Evolutionary conservation across 1,139 yeast genomes (phyloP).

Genomic region (Sporopachydermia cereana): DNA sequence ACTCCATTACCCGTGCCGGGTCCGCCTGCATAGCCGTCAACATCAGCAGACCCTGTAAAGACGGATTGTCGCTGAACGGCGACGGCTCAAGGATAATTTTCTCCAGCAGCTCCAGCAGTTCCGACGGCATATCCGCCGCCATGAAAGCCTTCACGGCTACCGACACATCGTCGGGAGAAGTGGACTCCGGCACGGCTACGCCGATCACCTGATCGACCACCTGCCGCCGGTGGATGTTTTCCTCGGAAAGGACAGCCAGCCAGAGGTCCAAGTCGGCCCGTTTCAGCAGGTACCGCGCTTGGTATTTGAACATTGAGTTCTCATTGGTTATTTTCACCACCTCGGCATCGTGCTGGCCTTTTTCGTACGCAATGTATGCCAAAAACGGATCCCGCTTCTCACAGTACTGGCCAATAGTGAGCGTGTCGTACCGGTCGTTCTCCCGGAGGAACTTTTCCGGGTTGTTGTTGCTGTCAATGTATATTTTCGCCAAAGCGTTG

Average conservation of each 20-base stretch:
- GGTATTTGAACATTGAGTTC: conserved; percentile 96
- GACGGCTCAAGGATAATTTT: conserved; percentile 95
- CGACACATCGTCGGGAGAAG: conserved; percentile 92
- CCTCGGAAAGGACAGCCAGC: conserved; percentile 64
- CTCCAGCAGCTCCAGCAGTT: conserved; percentile 86
- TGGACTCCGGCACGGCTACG: conserved; percentile 92
- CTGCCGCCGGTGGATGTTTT: conserved; percentile 79
- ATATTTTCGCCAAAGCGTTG: conserved; percentile 93
- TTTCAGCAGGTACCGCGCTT: conserved; percentile 83
- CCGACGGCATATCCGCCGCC: conserved; percentile 89
- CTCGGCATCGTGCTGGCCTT: conserved; percentile 87
- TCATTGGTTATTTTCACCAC: conserved; percentile 87
- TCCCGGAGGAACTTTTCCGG: conserved; percentile 95
- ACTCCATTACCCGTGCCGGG: conserved; percentile 68
- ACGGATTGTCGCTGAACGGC: conserved; percentile 89
- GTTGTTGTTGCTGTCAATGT: conserved; percentile 92
- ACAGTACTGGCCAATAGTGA: conserved; percentile 94
- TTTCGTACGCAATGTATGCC: conserved; percentile 94
- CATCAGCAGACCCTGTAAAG: conserved; percentile 83
- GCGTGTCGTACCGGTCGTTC: conserved; percentile 78
- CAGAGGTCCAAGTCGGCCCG: conserved; percentile 80
- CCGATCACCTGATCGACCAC: conserved; percentile 90
- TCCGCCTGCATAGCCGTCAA: conserved; percentile 95
- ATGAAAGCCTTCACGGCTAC: conserved; percentile 93
- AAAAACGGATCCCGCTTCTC: conserved; percentile 98